Base-by-base conservation (phyloP, 768 basidiomycete species). In the Leucogyrophana mollusca region DNA sequence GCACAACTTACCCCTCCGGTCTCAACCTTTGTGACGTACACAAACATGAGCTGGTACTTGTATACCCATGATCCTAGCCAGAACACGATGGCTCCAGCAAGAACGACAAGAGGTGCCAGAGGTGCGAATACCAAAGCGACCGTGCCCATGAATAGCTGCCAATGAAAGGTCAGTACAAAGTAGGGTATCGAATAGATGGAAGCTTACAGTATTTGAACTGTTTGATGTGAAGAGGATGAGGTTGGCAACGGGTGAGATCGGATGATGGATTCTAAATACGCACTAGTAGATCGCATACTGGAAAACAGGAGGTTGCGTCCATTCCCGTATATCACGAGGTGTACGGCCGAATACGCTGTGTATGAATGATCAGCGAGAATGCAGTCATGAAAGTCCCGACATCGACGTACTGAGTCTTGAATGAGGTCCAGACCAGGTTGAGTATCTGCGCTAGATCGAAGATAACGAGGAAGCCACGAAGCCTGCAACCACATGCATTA, bases 41-140 rank as follows among this genome's bases (percentile, higher is more conserved):
- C 91, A 64, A 95, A 98, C 84, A 97, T 93, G 40, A 97, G 73
- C 71, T 94, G 89, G 59, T 98, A 98, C 69, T 98, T 99, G 76
- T 94, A 92, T 17, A 91, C 88, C 75, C 83, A 83, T 4, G 85
- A 87, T 51, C 81, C 81, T 58, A 87, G 71, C 90, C 93, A 97
- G 64, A 94, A 89, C 17, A 96, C 91, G 24, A 87, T 62, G 3
- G 85, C 85, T 10, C 84, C 91, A 14, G 88, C 90, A 21, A 94
- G 74, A 8, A 77, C 79, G 13, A 99, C 94, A 23, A 98, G 69
- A 1, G 96, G 96, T 0, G 95, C 94, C 5, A 99, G 71, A 11
- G 95, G 95, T 0, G 95, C 93, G 58, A 98, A 98, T 14, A 96
- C 85, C 40, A 99, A 68, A 0, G 85, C 94, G 38, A 99, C 91